These are phyloP conservation scores for Nicotiana otophora DNA, from an alignment of 257 asterid species.

Conservation along the genomic window DNA sequence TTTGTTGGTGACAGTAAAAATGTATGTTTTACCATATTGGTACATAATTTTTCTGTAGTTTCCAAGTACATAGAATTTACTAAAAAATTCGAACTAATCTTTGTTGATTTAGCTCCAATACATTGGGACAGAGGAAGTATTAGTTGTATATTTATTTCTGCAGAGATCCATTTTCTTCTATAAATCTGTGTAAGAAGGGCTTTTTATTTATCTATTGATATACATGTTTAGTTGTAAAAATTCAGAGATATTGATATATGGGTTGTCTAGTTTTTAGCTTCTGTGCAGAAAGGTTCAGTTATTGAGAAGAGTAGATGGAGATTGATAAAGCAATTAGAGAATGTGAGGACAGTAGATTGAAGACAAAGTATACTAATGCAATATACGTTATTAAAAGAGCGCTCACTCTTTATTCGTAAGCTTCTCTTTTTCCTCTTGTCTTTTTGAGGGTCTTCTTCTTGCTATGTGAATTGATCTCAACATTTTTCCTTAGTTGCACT, in stretches of 20 bases:
- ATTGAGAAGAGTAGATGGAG: constrained; percentile 43
- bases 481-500: neutral
- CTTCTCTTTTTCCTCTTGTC: neutral
- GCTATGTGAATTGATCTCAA: neutral
- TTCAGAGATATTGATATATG: neutral
- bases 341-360: constrained; percentile 70
- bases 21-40: neutral
- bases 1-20: neutral
- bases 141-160: no score
- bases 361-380: constrained; percentile 83
- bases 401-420: constrained; percentile 83
- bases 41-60: neutral
- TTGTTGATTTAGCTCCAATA: neutral
- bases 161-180: neutral
- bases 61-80: neutral
- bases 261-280: neutral
- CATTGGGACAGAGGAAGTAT: neutral
- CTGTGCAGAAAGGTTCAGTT: constrained; percentile 14
- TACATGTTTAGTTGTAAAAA: neutral
- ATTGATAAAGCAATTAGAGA: constrained; percentile 63
- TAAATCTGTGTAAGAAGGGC: neutral
- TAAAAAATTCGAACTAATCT: neutral
- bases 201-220: neutral
- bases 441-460: neutral
- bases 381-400: constrained; percentile 75